A percentile compares a stretch with the other conserved stretches of the same genome.
Conservation (phyloP, 2,329 filamentous ascomycete genomes). For the Aspergillus udagawae region DNA sequence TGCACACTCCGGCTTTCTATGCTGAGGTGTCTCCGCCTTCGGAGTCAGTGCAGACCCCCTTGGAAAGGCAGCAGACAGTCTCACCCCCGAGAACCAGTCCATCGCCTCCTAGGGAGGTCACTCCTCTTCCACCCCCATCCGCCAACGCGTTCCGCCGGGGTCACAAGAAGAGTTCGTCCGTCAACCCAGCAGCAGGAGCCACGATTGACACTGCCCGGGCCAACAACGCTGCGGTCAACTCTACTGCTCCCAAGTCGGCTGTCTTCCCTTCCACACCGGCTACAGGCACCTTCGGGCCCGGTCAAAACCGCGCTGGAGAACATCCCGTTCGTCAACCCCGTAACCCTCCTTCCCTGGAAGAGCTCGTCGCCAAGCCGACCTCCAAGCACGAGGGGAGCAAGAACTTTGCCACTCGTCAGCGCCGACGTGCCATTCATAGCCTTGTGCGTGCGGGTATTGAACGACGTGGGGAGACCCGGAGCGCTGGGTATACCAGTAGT, state of each 20-base stretch:
- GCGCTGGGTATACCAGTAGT: slow-evolving; percentile 59
- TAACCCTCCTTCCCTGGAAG: slow-evolving; percentile 85
- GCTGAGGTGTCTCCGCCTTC: slow-evolving; percentile 80
- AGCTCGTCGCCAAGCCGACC: slow-evolving; percentile 84
- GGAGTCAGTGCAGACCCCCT: slow-evolving; percentile 53
- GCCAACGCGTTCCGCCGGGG: slow-evolving; percentile 89
- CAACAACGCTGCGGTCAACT: slow-evolving; percentile 49
- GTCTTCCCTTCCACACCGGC: slow-evolving; percentile 75
- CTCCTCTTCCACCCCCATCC: slow-evolving; percentile 79
- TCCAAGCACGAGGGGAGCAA: slow-evolving; percentile 91
- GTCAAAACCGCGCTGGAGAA: slow-evolving; percentile 87
- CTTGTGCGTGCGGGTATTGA: slow-evolving; percentile 85
- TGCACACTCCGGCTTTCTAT: slow-evolving; percentile 61
- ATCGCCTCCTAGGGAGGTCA: slow-evolving; percentile 64
- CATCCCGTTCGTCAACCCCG: slow-evolving; percentile 91
- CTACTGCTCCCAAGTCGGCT: slow-evolving; percentile 69
- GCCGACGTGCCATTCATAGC: slow-evolving; percentile 86
- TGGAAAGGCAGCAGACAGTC: slow-evolving; percentile 61
- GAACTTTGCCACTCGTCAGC: slow-evolving; percentile 92
- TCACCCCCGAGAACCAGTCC: slow-evolving; percentile 60
- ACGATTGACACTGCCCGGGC: slow-evolving; percentile 46
- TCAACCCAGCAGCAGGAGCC: slow-evolving; percentile 51
- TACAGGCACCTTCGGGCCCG: slow-evolving; percentile 85
- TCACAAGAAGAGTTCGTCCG: slow-evolving; percentile 84
- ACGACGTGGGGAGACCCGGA: slow-evolving; percentile 69